Conservation (phyloP, 331 rosid species). For the Prunus yedoensis region DNA sequence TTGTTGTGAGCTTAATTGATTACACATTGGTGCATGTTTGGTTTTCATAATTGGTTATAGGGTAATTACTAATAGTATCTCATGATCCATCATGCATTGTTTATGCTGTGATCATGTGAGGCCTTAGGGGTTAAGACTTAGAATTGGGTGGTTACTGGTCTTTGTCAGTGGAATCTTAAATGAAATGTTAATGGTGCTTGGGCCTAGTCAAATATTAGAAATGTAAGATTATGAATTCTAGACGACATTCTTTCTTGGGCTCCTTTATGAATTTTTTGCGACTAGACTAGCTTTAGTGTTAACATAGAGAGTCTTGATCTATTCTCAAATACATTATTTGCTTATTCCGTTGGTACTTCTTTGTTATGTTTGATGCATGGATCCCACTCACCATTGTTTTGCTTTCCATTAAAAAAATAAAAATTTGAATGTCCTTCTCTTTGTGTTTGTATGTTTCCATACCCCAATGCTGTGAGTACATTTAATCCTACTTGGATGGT, state of each 20-base stretch:
- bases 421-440: background rate
- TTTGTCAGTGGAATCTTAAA: background rate
- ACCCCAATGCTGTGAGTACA: background rate
- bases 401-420: background rate
- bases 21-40: background rate
- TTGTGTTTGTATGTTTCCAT: background rate
- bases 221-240: background rate
- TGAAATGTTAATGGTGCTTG: background rate
- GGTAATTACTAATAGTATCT: background rate
- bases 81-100: constrained; percentile 3
- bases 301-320: constrained; percentile 2
- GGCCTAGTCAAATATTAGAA: background rate
- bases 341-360: background rate
- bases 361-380: background rate
- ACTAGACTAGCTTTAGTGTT: background rate
- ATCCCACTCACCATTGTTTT: no score
- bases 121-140: background rate
- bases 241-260: background rate
- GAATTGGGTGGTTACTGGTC: background rate
- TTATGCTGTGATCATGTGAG: background rate
- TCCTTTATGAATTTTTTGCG: background rate
- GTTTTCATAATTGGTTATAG: background rate
- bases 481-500: constrained; percentile 18
- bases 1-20: background rate
- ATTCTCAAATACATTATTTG: background rate